These are phyloP conservation scores for Globisporangium paroecandrum DNA, from an alignment of 352 stramenopile genomes.

Conservation along the genomic window DNA sequence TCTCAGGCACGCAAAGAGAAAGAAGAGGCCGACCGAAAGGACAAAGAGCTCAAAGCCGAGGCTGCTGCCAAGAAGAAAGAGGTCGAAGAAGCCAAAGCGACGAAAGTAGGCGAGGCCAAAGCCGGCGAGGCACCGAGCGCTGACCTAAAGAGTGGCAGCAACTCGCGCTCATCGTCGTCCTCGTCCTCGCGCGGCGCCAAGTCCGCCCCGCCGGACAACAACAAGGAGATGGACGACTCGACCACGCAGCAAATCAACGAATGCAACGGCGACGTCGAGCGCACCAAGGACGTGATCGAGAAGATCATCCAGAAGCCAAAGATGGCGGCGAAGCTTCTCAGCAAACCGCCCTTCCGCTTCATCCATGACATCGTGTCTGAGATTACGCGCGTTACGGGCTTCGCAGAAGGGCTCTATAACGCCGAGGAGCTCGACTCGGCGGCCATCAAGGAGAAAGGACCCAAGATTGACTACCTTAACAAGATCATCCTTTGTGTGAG, in stretches of 20 bases:
- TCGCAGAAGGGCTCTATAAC: conserved; percentile 81
- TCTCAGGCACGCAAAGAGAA: conserved; percentile 31
- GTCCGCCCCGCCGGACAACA: conserved; percentile 35
- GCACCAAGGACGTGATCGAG: conserved; percentile 71
- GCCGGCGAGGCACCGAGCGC: conserved; percentile 11
- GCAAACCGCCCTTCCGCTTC: conserved; percentile 87
- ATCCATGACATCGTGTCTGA: conserved; percentile 84
- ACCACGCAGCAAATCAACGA: conserved; percentile 56
- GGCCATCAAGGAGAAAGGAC: conserved; percentile 91
- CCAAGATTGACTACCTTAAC: conserved; percentile 89
- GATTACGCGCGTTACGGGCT: conserved; percentile 74
- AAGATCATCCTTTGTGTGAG: conserved; percentile 91
- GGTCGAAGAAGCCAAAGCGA: conserved; percentile 8
- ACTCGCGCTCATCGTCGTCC: conserved; percentile 22
- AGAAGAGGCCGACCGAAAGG: conserved; percentile 26
- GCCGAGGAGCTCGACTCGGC: conserved; percentile 88
- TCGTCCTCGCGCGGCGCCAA: conserved; percentile 27
- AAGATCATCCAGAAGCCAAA: conserved; percentile 84
- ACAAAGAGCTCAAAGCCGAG: conserved; percentile 32
- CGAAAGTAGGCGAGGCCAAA: conserved; percentile 20
- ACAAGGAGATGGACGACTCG: conserved; percentile 46
- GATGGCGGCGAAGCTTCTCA: conserved; percentile 78
- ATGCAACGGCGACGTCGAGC: conserved; percentile 75
- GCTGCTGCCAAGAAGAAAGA: conserved; percentile 23
- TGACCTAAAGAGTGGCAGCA: conserved; percentile 35